Evolutionary conservation across 169 alveolate genomes (phyloP).

Genomic region (Plasmodium fragile): DNA sequence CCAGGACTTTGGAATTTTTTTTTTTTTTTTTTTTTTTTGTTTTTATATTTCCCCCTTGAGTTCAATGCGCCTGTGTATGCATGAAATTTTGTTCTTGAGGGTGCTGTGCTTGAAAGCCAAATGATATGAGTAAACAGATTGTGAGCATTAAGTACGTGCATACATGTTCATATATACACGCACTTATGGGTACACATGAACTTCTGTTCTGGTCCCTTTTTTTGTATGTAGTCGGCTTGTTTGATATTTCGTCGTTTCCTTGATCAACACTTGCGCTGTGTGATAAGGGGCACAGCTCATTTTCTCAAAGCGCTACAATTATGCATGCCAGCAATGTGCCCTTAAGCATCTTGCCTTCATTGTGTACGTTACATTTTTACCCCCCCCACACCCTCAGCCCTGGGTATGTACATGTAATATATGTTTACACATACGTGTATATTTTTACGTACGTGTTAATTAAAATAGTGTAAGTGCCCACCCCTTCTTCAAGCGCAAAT

Average conservation of each 20-base stretch:
- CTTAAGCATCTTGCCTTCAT: not conserved
- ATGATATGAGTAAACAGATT: not conserved
- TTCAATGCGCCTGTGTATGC: not conserved
- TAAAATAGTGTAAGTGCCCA: not conserved
- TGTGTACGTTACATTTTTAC: not conserved
- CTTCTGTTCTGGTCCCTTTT: not conserved
- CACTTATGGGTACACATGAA: not conserved
- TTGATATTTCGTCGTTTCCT: not conserved
- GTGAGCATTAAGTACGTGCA: not conserved
- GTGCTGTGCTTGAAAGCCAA: not conserved
- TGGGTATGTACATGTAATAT: not conserved
- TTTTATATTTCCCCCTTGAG: constrained; percentile 10
- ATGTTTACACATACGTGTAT: not conserved
- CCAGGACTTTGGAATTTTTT: not conserved
- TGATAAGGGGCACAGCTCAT: not conserved
- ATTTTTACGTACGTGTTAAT: not conserved
- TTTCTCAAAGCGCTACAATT: not conserved
- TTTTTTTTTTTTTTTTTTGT: not conserved
- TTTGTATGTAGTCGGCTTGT: not conserved
- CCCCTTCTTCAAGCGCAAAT: not conserved
- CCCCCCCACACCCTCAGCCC: not conserved
- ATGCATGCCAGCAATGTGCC: not conserved
- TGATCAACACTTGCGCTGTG: not conserved
- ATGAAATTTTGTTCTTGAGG: not conserved
- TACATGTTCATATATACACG: constrained; percentile 5